Evolutionary conservation across 163 green algal genomes (phyloP), one percentile per base, ranked within the genome.

Genomic region (Chloromonas sp.): DNA sequence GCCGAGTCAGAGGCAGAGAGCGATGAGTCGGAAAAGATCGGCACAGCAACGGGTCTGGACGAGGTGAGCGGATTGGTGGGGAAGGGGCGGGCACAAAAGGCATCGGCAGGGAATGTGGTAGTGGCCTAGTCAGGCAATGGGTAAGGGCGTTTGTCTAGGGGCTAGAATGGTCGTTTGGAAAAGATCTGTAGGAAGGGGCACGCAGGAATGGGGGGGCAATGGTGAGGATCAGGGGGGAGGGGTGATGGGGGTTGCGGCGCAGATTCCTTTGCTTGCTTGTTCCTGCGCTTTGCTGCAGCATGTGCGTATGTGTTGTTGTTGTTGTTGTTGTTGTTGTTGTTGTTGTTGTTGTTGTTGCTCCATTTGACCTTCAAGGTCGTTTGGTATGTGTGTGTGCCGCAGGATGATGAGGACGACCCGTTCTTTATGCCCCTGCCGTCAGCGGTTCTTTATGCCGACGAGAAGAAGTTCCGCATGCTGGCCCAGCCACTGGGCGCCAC

Each of bases 361-460:
- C 36, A 36, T 36, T 36, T 36, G 36, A 36, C 36, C 36, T 36
- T 36, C 36, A 36, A 36, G 36, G 36, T 36, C 36, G 36, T 36
- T 36, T 36, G 36, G 36, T 36, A 36, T 36, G 36, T 36, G 36
- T 74, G 66, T 11, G 66, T 11, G 5, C 5, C 11, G 71, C 71
- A 79, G 71, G 71, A 79, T 59, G 71, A 79, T 14, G 85, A 91
- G 3, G 87, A 91, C 11, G 87, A 91, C 78, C 87, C 87, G 3
- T 91, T 91, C 78, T 91, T 85, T 61, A 91, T 91, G 87, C 87
- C 87, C 1, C 82, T 89, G 86, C 58, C 74, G 1, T 81, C 83
- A 0, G 81, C 83, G 58, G 87, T 85, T 0, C 83, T 91, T 36
- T 84, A 82, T 85, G 87, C 87, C n/a, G 85, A 89, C 60, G 87